Evolutionary conservation across 768 basidiomycete genomes (phyloP), one percentile per base, ranked within the genome.

Genomic region (Lactifluus piperatus): DNA sequence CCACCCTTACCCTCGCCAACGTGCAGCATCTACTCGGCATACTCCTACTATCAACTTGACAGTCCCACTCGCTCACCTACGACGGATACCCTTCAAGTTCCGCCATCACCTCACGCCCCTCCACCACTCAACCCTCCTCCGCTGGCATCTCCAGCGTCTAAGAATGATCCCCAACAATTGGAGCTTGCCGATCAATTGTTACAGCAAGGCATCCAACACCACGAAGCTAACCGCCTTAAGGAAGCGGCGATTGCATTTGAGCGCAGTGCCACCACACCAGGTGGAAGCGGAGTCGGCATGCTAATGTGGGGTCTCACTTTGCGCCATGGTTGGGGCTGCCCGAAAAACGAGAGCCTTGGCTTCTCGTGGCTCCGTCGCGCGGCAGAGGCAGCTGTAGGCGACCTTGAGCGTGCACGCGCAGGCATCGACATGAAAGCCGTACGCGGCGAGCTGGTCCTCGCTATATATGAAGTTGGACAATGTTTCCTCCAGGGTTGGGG

Each of bases 401-500:
- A 92, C 68, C 72, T 94, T 53, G 90, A 90, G 68, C 76, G 73
- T 56, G 81, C 81, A 29, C 76, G 82, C 63, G 71, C 71, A 11
- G 82, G 81, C 20, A 71, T 77, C 46, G 83, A 86, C 57, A 70
- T 73, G 7, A 74, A 72, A 46, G 81, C 79, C 0, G 81, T 86
- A 18, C 77, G 76, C 73, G 82, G 77, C 24, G 92, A 94, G 70
- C 79, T 95, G 14, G 85, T 93, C 20, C 76, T 94, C 22, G 91
- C 93, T 0, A 88, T 94, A 47, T 91, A 93, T 68, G 93, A 94
- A 72, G 90, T 94, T 4, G 93, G 90, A 1, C 89, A 91, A 70
- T 92, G 90, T 68, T 95, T 93, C 72, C 89, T 88, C 69, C 89
- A 91, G 52, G 93, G 92, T 1, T 94, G 92, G 91, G 93, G 93